phyloP scores from a whole-genome alignment of 169 alveolate species.

The Eimeria maxima region DNA sequence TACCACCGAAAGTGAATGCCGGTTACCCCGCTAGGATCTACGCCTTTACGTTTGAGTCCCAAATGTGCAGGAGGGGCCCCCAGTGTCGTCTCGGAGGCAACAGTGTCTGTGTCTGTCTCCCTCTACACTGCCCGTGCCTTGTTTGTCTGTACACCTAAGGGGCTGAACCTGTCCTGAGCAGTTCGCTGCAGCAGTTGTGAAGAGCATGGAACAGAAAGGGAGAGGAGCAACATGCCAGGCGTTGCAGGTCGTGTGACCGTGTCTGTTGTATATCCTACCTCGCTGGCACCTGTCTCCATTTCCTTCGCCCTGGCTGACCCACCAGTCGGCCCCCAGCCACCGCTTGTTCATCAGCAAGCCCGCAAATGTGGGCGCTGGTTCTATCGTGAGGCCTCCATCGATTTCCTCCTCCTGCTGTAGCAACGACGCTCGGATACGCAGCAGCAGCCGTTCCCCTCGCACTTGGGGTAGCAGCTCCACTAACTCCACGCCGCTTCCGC shows the following conservation, averaged over 20 bases:
- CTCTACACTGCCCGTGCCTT: neutral
- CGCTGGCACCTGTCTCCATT: neutral
- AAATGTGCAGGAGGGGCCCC: neutral
- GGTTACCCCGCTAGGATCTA: neutral
- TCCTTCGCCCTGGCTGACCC: conserved; percentile 21
- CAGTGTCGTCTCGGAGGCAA: neutral
- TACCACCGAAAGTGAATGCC: neutral
- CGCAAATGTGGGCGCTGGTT: neutral
- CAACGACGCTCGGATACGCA: conserved; percentile 10
- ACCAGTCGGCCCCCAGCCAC: conserved; percentile 72
- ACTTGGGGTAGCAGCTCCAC: conserved; percentile 22
- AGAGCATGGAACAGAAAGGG: neutral
- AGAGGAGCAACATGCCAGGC: neutral
- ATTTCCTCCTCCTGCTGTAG: neutral
- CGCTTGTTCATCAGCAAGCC: neutral
- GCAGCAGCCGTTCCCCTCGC: conserved; percentile 70
- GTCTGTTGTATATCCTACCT: neutral
- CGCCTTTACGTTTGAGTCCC: neutral
- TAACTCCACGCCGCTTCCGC: neutral
- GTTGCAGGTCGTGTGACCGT: neutral
- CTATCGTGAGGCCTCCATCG: neutral
- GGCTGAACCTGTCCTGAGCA: neutral
- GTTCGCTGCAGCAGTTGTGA: neutral
- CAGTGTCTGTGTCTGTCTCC: neutral
- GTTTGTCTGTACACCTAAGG: neutral